A percentile compares a stretch with the other conserved stretches of the same genome.
These are phyloP conservation scores for Candida sithepensis DNA, from an alignment of 805 yeast species.

Conservation along the genomic window DNA sequence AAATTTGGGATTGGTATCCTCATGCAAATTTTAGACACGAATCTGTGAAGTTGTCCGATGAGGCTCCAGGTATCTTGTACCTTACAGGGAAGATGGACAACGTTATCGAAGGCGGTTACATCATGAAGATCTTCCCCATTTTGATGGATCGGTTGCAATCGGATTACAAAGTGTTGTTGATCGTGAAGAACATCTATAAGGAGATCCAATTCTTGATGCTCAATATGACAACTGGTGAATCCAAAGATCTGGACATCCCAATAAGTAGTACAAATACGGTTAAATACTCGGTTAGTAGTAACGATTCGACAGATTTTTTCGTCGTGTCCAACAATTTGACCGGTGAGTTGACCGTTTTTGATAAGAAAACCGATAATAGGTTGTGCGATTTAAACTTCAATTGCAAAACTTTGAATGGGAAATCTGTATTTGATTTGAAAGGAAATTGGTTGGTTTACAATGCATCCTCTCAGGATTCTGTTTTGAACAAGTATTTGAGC, in stretches of 20 bases:
- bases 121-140: conserved; percentile 22
- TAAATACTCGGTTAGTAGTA: conserved; percentile 9
- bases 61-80: conserved; percentile 20
- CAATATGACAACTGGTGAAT: conserved; percentile 1
- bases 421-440: conserved; percentile 45
- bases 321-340: conserved; percentile 14
- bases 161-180: conserved; percentile 20
- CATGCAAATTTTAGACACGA: not conserved
- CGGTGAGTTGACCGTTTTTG: conserved; percentile 15
- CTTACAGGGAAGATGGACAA: conserved; percentile 23
- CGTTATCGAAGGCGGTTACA: conserved; percentile 10
- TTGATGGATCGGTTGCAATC: conserved; percentile 18
- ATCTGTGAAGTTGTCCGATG: not conserved
- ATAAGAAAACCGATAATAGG: not conserved
- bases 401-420: conserved; percentile 28
- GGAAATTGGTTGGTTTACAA: conserved; percentile 49
- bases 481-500: conserved; percentile 16
- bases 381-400: not conserved
- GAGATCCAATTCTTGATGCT: conserved; percentile 13
- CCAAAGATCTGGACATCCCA: conserved; percentile 2
- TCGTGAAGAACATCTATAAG: conserved; percentile 17
- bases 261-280: conserved; percentile 1
- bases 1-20: conserved; percentile 41
- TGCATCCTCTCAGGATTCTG: conserved; percentile 37
- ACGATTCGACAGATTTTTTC: conserved; percentile 13